A percentile compares a stretch with the other conserved stretches of the same genome.
Conservation (phyloP, 164 flowering plant genomes). For the Houttuynia cordata region DNA sequence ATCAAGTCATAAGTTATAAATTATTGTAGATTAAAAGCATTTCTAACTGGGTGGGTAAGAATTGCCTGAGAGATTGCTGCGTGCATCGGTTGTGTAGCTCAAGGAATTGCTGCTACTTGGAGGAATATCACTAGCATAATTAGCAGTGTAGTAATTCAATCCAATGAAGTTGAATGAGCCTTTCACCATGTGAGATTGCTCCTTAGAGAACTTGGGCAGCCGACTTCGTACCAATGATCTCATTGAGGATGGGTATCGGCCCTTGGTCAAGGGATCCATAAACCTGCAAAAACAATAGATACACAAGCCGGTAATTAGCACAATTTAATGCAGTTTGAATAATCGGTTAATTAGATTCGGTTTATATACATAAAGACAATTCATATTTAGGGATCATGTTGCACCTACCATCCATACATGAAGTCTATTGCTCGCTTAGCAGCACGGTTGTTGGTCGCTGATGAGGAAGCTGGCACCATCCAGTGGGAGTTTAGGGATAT, state of each 20-base stretch:
- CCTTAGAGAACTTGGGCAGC: slow-evolving; percentile 40
- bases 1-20: background rate
- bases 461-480: slow-evolving; percentile 21
- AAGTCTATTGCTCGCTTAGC: slow-evolving; percentile 49
- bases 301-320: no score
- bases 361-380: no score
- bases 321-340: no score
- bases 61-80: slow-evolving; percentile 13
- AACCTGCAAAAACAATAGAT: slow-evolving; percentile 35
- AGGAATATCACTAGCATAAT: slow-evolving; percentile 20
- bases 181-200: slow-evolving; percentile 20
- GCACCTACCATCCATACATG: slow-evolving; percentile 27
- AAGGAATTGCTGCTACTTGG: background rate
- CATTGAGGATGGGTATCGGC: slow-evolving; percentile 46
- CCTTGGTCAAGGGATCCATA: slow-evolving; percentile 32
- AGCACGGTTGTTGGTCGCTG: slow-evolving; percentile 19
- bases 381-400: no score
- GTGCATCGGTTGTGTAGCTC: slow-evolving; percentile 16
- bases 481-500: slow-evolving; percentile 23
- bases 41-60: no score
- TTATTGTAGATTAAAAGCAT: no score
- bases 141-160: slow-evolving; percentile 32
- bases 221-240: slow-evolving; percentile 19
- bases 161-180: slow-evolving; percentile 28
- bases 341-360: no score